Evolutionary conservation across 768 basidiomycete species (phyloP).

Genomic region (Russula brevipes): DNA sequence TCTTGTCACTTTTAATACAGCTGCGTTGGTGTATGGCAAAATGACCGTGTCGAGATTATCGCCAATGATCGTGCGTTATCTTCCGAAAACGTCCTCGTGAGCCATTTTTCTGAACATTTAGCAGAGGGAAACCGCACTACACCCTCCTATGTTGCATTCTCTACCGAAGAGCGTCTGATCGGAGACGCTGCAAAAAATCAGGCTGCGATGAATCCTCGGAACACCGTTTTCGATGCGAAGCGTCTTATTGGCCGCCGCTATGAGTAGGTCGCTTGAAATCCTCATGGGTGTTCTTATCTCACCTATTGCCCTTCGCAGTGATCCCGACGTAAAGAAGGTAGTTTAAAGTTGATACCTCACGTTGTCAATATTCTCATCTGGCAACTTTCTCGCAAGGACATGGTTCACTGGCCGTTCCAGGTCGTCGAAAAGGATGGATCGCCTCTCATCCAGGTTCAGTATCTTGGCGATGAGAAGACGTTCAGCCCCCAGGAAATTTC

Average conservation of each 20-base stretch:
- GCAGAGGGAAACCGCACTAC: constrained; percentile 98
- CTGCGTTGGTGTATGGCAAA: constrained; percentile 99
- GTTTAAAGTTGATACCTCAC: background rate
- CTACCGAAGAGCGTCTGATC: constrained; percentile 91
- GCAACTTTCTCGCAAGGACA: constrained; percentile 58
- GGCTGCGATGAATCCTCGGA: constrained; percentile 98
- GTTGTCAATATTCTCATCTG: background rate
- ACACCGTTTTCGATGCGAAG: constrained; percentile 99
- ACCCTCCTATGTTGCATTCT: constrained; percentile 99
- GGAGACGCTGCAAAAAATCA: constrained; percentile 99
- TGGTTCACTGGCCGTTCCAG: constrained; percentile 95
- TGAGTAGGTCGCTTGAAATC: constrained; percentile 52
- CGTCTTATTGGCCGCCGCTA: constrained; percentile 97
- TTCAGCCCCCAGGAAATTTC: constrained; percentile 99
- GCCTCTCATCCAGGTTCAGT: constrained; percentile 93
- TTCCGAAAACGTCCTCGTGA: background rate
- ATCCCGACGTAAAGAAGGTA: constrained; percentile 92
- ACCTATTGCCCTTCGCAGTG: constrained; percentile 41
- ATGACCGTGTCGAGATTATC: constrained; percentile 99
- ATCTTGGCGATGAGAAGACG: constrained; percentile 90
- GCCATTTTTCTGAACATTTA: constrained; percentile 9
- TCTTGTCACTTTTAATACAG: constrained; percentile 40
- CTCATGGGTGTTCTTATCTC: constrained; percentile 11
- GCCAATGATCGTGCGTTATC: constrained; percentile 81
- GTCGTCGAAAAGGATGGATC: constrained; percentile 97